phyloP scores from a whole-genome alignment of 2,329 filamentous ascomycete species.

The Claviceps pazoutovae region DNA sequence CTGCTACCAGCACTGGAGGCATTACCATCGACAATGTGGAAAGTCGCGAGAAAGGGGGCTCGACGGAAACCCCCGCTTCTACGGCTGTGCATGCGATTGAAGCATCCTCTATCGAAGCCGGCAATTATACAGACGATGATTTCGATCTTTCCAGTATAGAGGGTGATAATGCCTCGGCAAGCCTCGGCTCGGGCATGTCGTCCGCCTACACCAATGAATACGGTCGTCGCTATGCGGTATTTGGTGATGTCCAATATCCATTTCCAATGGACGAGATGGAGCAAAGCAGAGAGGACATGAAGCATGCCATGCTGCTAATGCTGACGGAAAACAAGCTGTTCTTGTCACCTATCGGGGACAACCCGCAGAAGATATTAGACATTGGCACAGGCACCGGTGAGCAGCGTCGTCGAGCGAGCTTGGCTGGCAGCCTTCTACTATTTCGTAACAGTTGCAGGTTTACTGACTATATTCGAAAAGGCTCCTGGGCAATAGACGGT shows the following conservation, averaged over 20 bases:
- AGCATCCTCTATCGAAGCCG: slow-evolving; percentile 1
- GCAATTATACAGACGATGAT: slow-evolving; percentile 3
- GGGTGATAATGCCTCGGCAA: slow-evolving; percentile 2
- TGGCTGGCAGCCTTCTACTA: neutral
- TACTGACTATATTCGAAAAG: neutral
- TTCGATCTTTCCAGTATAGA: slow-evolving; percentile 4
- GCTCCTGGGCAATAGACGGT: slow-evolving; percentile 8
- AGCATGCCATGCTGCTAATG: slow-evolving; percentile 24
- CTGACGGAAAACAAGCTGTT: slow-evolving; percentile 23
- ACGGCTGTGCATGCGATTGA: slow-evolving; percentile 1
- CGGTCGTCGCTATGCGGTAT: slow-evolving; percentile 18
- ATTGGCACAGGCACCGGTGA: slow-evolving; percentile 20
- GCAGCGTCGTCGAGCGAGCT: neutral
- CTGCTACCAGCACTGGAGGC: no score
- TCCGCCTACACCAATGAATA: slow-evolving; percentile 6
- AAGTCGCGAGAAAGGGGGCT: neutral
- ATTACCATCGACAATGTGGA: no score
- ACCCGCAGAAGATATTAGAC: slow-evolving; percentile 24
- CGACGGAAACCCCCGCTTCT: neutral
- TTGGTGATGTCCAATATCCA: slow-evolving; percentile 20
- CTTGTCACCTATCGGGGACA: slow-evolving; percentile 25
- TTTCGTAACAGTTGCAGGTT: neutral
- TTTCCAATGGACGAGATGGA: slow-evolving; percentile 25
- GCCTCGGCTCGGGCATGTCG: slow-evolving; percentile 6
- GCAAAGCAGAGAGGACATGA: slow-evolving; percentile 25